These are phyloP conservation scores for Xylariaceae sp. DNA, from an alignment of 2,329 filamentous ascomycete species.

Conservation along the genomic window DNA sequence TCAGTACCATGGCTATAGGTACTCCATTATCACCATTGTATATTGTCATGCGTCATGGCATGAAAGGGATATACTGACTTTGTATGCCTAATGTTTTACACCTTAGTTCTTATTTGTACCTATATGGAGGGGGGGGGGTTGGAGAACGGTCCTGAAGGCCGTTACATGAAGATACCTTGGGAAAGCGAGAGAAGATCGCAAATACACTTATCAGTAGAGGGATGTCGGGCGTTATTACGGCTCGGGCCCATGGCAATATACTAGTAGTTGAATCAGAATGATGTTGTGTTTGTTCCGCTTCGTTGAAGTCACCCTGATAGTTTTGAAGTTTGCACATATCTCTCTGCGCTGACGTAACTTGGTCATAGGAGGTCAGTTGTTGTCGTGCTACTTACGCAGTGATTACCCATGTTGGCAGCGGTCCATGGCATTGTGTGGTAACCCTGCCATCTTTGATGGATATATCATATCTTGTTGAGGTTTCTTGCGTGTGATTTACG, in stretches of 20 bases:
- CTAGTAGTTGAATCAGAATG: constrained; percentile 4
- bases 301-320: background rate
- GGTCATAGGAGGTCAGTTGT: no score
- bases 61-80: constrained; percentile 10
- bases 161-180: background rate
- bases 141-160: constrained; percentile 2
- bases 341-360: no score
- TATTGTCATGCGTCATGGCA: constrained; percentile 16
- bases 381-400: no score
- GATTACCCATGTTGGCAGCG: no score
- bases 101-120: constrained; percentile 21
- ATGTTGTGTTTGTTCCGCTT: background rate
- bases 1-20: constrained; percentile 3
- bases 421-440: background rate
- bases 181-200: background rate
- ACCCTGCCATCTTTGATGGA: no score
- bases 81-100: constrained; percentile 19
- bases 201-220: background rate
- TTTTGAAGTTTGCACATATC: no score
- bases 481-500: no score
- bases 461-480: no score
- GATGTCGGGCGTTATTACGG: background rate
- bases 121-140: constrained; percentile 13
- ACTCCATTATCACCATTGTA: constrained; percentile 14
- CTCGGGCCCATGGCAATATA: constrained; percentile 1